A percentile compares a stretch with the other conserved stretches of the same genome.
These are phyloP conservation scores for Neurospora pannonica DNA, from an alignment of 495 filamentous ascomycete genomes.

Conservation along the genomic window DNA sequence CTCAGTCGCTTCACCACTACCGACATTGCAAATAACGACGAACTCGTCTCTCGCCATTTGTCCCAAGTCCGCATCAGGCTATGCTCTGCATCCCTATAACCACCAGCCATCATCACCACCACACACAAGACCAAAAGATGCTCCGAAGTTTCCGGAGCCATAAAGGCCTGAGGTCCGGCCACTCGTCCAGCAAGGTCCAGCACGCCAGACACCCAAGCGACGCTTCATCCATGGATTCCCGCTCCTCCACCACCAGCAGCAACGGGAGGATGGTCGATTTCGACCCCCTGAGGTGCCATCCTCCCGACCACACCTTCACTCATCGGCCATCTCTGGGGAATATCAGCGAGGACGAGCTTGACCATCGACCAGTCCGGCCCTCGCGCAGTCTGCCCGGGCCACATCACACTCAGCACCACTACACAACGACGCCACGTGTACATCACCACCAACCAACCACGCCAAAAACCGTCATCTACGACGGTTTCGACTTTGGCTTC, in stretches of 20 bases:
- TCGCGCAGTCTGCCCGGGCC: conserved; percentile 4
- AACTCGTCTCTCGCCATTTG: background rate
- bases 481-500: conserved; percentile 30
- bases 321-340: background rate
- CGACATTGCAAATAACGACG: background rate
- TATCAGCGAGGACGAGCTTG: conserved; percentile 1
- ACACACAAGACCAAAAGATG: conserved; percentile 12
- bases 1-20: background rate
- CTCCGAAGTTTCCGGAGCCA: conserved; percentile 26
- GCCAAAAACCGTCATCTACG: conserved; percentile 21
- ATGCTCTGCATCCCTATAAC: conserved; percentile 17
- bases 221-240: conserved; percentile 15
- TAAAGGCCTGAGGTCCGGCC: conserved; percentile 10
- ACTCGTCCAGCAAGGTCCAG: conserved; percentile 7
- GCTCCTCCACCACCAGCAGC: conserved; percentile 19
- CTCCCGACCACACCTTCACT: conserved; percentile 7
- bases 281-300: conserved; percentile 27
- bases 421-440: conserved; percentile 2
- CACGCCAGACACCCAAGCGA: conserved; percentile 16
- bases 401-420: background rate
- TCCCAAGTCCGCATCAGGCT: background rate
- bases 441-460: background rate
- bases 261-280: conserved; percentile 21
- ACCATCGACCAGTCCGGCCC: conserved; percentile 15
- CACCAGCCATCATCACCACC: conserved; percentile 4